Base-by-base conservation (phyloP, 495 filamentous ascomycete genomes). In the Jackrogersella multiformis region DNA sequence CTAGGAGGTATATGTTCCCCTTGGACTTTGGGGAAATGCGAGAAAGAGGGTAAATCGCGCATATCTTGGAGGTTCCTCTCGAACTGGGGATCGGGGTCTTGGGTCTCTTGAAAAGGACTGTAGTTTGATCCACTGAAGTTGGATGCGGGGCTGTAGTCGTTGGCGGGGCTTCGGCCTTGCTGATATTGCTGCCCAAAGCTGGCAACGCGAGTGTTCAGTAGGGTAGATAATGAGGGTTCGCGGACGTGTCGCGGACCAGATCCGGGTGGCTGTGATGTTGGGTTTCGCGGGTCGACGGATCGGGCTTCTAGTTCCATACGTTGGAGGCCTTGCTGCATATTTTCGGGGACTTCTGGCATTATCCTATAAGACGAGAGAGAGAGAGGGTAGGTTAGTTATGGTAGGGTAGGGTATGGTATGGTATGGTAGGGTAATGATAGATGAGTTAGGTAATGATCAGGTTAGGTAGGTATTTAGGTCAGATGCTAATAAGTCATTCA, bases 1-100 rank as follows among this genome's bases (percentile, higher is more conserved):
- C 92, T 93, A 1, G 92, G 92, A 13, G 95, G 96, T 6, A 99
- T 92, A 75, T 97, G 96, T 36, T 92, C 88, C 15, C 92, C 92
- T 67, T 86, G 85, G 56, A 97, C 83, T 64, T 91, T 90, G 34
- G 95, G 95, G 76, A 99, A 98, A 0, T 92, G 92, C 7, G 94
- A 96, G 80, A 96, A 93, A 60, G 88, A 92, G 24, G 94, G 92
- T 35, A 85, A 80, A 55, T 93, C 89, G 77, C 80, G 81, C 54
- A 71, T 71, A 41, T 73, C 66, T 57, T 26, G 64, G 34, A 63
- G 55, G n/a, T 60, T 65, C 49, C 63, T 72, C 24, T 73, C 64
- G 54, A 74, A 65, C 26, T 70, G 70, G 18, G 61, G 52, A 23
- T 41, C 45, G 34, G 41, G 54, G 13, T 73, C 68, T 8, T 60